Conservation (phyloP, 805 yeast species). For the Monosporozyma siamensis region DNA sequence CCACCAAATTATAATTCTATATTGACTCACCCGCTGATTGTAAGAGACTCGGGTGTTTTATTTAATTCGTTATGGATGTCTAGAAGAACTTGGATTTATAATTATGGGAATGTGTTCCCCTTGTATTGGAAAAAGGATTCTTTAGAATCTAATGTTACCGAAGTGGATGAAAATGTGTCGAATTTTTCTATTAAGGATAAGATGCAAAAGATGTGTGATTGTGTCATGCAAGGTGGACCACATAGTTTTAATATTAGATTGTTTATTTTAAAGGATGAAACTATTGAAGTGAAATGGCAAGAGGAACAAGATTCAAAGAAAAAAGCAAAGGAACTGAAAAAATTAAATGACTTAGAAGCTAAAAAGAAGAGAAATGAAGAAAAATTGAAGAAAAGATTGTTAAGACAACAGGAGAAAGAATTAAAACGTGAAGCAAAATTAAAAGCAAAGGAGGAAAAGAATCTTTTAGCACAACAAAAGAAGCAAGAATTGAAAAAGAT, state of each 20-base stretch:
- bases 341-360: constrained; percentile 29
- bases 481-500: constrained; percentile 17
- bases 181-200: constrained; percentile 46
- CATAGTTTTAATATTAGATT: constrained; percentile 70
- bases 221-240: constrained; percentile 66
- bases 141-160: constrained; percentile 25
- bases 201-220: constrained; percentile 82
- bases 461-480: not conserved
- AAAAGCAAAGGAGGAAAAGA: constrained; percentile 14
- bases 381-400: constrained; percentile 20
- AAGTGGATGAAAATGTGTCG: constrained; percentile 1
- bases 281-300: constrained; percentile 42
- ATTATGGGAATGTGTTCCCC: constrained; percentile 55
- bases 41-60: constrained; percentile 63
- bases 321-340: constrained; percentile 31
- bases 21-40: constrained; percentile 55
- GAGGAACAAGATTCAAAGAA: constrained; percentile 32
- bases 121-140: constrained; percentile 60
- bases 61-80: constrained; percentile 68
- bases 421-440: constrained; percentile 12
- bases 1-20: constrained; percentile 46
- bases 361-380: constrained; percentile 20
- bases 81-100: constrained; percentile 48
- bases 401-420: constrained; percentile 21
- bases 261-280: constrained; percentile 79